Percentiles rank a stretch among this genome's conserved stretches.
These are phyloP conservation scores for Pythium phragmitis DNA, from an alignment of 352 stramenopile genomes.

Conservation along the genomic window DNA sequence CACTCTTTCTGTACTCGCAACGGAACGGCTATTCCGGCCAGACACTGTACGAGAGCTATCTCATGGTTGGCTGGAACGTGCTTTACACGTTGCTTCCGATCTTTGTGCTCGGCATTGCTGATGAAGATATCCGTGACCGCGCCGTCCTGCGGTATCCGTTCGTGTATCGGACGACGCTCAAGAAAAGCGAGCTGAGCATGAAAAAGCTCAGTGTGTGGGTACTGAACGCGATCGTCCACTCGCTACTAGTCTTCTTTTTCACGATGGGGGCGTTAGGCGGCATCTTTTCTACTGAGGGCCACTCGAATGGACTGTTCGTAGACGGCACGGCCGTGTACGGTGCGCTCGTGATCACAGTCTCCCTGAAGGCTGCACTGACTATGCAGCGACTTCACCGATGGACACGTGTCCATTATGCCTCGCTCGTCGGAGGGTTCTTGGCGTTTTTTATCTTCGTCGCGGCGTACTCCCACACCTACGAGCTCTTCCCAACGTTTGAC, in stretches of 20 bases:
- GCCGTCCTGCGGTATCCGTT: slow-evolving; percentile 76
- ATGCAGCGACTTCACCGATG: slow-evolving; percentile 81
- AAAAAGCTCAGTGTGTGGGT: slow-evolving; percentile 63
- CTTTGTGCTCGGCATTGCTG: slow-evolving; percentile 79
- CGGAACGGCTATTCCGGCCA: slow-evolving; percentile 92
- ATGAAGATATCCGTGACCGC: slow-evolving; percentile 80
- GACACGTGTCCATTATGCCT: slow-evolving; percentile 70
- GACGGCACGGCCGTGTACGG: slow-evolving; percentile 81
- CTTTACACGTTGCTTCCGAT: slow-evolving; percentile 94
- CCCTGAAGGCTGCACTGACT: slow-evolving; percentile 61
- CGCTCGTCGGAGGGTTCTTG: slow-evolving; percentile 60
- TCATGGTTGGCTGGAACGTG: slow-evolving; percentile 95
- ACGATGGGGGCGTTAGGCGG: slow-evolving; percentile 41
- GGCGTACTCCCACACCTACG: slow-evolving; percentile 65
- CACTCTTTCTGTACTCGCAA: slow-evolving; percentile 86
- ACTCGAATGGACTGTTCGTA: slow-evolving; percentile 64
- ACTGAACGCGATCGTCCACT: slow-evolving; percentile 71
- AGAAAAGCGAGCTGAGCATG: slow-evolving; percentile 63
- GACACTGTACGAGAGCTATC: slow-evolving; percentile 84
- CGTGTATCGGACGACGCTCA: slow-evolving; percentile 72
- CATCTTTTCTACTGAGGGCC: slow-evolving; percentile 39
- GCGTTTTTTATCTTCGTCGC: slow-evolving; percentile 72
- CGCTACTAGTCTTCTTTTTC: slow-evolving; percentile 71
- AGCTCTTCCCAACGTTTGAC: slow-evolving; percentile 58
- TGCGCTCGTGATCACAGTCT: slow-evolving; percentile 73